Conservation (phyloP, 495 filamentous ascomycete genomes). For the Penicillium angulare region DNA sequence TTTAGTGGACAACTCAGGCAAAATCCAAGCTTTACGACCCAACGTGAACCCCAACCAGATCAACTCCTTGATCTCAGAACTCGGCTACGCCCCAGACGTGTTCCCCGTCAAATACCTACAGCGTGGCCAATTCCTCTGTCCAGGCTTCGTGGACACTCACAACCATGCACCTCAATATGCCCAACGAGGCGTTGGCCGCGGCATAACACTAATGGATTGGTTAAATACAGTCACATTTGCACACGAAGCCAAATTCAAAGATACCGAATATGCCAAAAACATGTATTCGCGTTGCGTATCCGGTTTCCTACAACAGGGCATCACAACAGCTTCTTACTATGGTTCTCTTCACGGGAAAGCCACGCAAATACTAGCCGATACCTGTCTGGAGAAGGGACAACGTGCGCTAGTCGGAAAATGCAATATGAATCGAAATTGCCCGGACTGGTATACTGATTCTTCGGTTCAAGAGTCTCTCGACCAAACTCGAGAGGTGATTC, state of each 20-base stretch:
- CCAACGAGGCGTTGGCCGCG: constrained; percentile 58
- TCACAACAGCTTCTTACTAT: constrained; percentile 67
- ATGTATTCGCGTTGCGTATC: constrained; percentile 55
- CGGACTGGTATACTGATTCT: constrained; percentile 57
- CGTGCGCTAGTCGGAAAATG: constrained; percentile 65
- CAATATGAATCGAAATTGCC: constrained; percentile 62
- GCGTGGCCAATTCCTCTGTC: constrained; percentile 55
- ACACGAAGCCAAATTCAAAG: constrained; percentile 56
- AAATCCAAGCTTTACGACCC: constrained; percentile 35
- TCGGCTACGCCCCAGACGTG: constrained; percentile 31
- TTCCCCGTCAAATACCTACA: constrained; percentile 39
- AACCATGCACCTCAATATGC: constrained; percentile 66
- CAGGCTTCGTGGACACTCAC: constrained; percentile 64
- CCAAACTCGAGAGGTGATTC: constrained; percentile 54
- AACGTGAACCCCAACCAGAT: constrained; percentile 14
- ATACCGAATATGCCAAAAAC: constrained; percentile 49
- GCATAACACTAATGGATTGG: constrained; percentile 60
- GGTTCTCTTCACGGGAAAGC: constrained; percentile 57
- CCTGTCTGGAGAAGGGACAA: constrained; percentile 56
- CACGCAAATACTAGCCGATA: constrained; percentile 57
- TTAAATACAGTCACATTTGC: constrained; percentile 60
- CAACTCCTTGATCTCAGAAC: constrained; percentile 19
- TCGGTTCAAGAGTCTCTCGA: constrained; percentile 45
- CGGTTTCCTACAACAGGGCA: constrained; percentile 59
- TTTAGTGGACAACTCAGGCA: constrained; percentile 38